A percentile compares a stretch with the other conserved stretches of the same genome.
Evolutionary conservation across 306 rosid genomes (phyloP).

Genomic region (Sicyos baderoa): DNA sequence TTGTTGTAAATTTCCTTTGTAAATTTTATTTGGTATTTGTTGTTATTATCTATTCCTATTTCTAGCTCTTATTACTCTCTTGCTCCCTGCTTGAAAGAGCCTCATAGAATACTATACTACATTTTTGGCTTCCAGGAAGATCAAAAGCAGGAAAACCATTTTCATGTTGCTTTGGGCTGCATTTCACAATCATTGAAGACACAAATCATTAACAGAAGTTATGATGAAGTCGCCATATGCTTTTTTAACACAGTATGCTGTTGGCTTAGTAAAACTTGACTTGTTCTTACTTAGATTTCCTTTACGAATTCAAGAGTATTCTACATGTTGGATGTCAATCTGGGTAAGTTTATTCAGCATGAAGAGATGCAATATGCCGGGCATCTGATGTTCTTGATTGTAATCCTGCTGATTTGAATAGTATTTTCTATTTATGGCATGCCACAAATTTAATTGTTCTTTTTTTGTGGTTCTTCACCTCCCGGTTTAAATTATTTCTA

Average conservation of each 20-base stretch:
- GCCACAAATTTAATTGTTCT: neutral
- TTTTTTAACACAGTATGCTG: slow-evolving; percentile 72
- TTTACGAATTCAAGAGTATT: neutral
- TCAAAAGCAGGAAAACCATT: slow-evolving; percentile 44
- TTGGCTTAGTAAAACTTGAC: slow-evolving; percentile 3
- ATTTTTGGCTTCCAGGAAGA: slow-evolving; percentile 34
- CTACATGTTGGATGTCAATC: neutral
- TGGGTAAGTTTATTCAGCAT: neutral
- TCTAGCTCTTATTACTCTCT: slow-evolving; percentile 2
- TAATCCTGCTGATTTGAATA: neutral
- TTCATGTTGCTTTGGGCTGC: slow-evolving; percentile 59
- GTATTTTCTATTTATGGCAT: neutral
- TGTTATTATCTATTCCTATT: neutral
- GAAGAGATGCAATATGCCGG: neutral
- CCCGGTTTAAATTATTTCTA: slow-evolving; percentile 27
- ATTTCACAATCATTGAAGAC: slow-evolving; percentile 56
- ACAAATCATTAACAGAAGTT: slow-evolving; percentile 60
- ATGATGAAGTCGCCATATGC: slow-evolving; percentile 85
- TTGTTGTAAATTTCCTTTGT: neutral
- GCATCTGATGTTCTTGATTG: slow-evolving; percentile 1
- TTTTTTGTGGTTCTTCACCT: neutral
- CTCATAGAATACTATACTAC: neutral
- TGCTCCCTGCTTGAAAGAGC: slow-evolving; percentile 2
- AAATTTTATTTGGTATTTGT: neutral
- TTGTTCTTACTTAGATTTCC: neutral